Evolutionary conservation across 805 yeast genomes (phyloP), one percentile per base, ranked within the genome.

Genomic region (Zygosaccharomyces pseudorouxii): DNA sequence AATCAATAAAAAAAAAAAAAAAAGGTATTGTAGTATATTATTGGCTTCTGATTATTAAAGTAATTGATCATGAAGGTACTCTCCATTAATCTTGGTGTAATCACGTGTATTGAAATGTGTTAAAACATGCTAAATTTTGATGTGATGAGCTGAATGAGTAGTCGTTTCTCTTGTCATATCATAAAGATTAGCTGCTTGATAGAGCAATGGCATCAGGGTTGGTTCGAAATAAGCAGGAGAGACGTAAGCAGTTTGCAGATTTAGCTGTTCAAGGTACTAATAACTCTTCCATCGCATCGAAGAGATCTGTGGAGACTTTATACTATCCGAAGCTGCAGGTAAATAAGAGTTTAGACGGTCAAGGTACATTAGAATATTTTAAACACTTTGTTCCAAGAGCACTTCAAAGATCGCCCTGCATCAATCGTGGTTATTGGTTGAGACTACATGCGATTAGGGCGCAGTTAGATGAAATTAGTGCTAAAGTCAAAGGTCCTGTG

Each of bases 351-450:
- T 46, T 38, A 18, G 53, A 54, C 12, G 35, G 30, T 9, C 28
- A 40, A 2, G 46, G 46, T 58, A 70, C 55, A 63, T 74, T 46
- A 8, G 74, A 69, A 46, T 86, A 83, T 71, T 85, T 87, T 60
- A 74, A 79, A 48, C 72, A 74, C 54, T 86, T 86, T 67, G 95
- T 87, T 2, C 58, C 57, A 3, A 64, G 59, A 33, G 74, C 79
- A 1, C 80, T 79, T 44, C 71, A 90, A 62, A 69, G 95, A 40
- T 81, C 92, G 0, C 95, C 95, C 0, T 82, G 86, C 3, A 85
- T 86, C 33, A 87, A 87, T 58, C 69, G 95, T 55, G 95, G 95
- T 0, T 86, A 86, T 64, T 86, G 93, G 90, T 70, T 84, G 9
- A 71, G 95, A 49, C 81, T 86, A 80, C 81, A 82, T 56, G 79